Evolutionary conservation across 176 grass and related monocot genomes (phyloP).

Genomic region (Canna indica): DNA sequence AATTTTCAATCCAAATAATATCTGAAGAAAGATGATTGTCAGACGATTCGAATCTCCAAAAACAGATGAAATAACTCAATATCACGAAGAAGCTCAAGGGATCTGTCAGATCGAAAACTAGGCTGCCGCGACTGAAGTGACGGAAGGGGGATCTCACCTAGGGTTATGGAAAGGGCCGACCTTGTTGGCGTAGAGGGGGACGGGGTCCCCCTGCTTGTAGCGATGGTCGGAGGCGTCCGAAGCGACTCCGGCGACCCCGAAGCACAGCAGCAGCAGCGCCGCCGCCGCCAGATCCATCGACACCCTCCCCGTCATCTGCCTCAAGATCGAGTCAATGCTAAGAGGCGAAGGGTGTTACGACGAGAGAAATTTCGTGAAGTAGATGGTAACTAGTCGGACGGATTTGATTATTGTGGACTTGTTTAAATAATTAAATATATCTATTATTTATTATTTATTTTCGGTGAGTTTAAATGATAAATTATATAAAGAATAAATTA

Average conservation of each 20-base stretch:
- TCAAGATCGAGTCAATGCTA: background rate
- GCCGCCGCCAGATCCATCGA: conserved; percentile 31
- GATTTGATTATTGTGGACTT: too few relatives aligned
- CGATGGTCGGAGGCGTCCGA: conserved; percentile 77
- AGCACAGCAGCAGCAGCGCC: conserved; percentile 35
- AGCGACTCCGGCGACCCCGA: conserved; percentile 44
- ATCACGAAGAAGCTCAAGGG: background rate
- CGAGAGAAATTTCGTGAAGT: background rate
- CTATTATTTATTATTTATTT: too few relatives aligned
- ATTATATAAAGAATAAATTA: too few relatives aligned
- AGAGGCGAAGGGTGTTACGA: background rate
- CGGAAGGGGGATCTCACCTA: conserved; percentile 45
- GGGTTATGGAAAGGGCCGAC: conserved; percentile 96
- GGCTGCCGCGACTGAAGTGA: background rate
- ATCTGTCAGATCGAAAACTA: conserved; percentile 2
- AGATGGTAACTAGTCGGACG: too few relatives aligned
- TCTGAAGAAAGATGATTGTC: background rate
- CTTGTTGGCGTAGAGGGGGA: conserved; percentile 90
- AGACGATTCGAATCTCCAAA: background rate
- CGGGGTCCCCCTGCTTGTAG: conserved; percentile 56
- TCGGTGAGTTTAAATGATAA: too few relatives aligned
- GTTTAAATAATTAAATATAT: too few relatives aligned
- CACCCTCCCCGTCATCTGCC: conserved; percentile 39
- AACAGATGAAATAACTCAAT: background rate
- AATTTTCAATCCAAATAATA: background rate